Conservation (phyloP, 1,139 yeast genomes). For the Saccharomycopsis phalli region DNA sequence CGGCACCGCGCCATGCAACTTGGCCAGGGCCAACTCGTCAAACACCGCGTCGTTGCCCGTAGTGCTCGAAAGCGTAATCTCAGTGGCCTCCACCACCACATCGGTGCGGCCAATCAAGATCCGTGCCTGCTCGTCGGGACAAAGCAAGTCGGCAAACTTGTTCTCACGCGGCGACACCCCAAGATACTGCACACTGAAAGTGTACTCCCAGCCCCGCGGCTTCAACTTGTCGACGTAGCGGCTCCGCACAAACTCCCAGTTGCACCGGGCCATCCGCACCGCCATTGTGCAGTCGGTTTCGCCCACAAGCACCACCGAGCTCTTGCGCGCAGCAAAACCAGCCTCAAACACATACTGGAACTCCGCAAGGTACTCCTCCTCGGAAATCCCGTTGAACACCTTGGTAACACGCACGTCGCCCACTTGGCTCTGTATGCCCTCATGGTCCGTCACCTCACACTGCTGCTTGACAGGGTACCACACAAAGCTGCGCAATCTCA, state of each 20-base stretch:
- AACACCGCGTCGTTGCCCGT: background rate
- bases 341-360: constrained; percentile 8
- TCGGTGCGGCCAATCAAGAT: constrained; percentile 9
- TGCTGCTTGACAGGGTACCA: background rate
- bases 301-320: constrained; percentile 8
- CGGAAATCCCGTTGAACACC: constrained; percentile 1
- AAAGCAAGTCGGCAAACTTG: constrained; percentile 4
- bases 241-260: background rate
- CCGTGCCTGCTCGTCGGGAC: background rate
- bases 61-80: background rate
- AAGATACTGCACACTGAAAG: constrained; percentile 11
- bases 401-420: constrained; percentile 2
- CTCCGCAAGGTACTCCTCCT: constrained; percentile 5
- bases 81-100: constrained; percentile 2
- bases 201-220: constrained; percentile 12
- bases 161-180: constrained; percentile 4
- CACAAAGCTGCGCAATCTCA: constrained; percentile 7
- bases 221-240: constrained; percentile 3
- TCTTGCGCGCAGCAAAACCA: constrained; percentile 5
- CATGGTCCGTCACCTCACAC: background rate
- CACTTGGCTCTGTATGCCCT: background rate
- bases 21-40: background rate
- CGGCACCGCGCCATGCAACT: constrained; percentile 4
- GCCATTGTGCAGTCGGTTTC: background rate
- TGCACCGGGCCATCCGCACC: background rate